phyloP scores from a whole-genome alignment of 148 eudicot species.

The Agrostemma githago region DNA sequence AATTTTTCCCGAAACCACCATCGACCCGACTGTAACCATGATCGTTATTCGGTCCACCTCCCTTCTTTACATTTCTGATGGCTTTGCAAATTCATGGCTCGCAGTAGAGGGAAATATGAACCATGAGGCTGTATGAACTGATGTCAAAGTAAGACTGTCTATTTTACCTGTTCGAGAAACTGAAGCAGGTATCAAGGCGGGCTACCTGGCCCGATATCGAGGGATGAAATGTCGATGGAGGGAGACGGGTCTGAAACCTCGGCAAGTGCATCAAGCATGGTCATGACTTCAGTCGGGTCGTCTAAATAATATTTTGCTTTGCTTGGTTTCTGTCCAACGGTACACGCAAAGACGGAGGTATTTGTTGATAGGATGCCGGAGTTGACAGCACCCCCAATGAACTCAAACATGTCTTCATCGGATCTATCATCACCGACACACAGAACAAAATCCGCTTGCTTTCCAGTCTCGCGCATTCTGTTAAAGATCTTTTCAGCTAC shows the following conservation, averaged over 20 bases:
- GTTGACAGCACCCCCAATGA: conserved; percentile 22
- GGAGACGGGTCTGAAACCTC: conserved; percentile 25
- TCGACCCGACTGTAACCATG: not conserved
- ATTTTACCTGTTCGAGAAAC: conserved; percentile 8
- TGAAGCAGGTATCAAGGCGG: conserved; percentile 13
- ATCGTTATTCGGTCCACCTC: not conserved
- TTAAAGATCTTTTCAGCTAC: conserved; percentile 29
- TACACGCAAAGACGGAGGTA: conserved; percentile 31
- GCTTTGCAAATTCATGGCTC: conserved; percentile 1
- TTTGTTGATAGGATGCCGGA: conserved; percentile 21
- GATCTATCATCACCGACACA: conserved; percentile 34
- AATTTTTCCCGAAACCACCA: not conserved
- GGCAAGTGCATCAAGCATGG: conserved; percentile 30
- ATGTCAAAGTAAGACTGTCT: not conserved
- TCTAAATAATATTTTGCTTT: conserved; percentile 33
- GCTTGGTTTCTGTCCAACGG: conserved; percentile 36
- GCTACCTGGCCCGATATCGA: conserved; percentile 9
- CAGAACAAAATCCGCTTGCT: conserved; percentile 27
- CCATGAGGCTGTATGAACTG: not conserved
- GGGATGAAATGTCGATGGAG: conserved; percentile 6
- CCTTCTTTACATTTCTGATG: not conserved
- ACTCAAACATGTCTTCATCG: conserved; percentile 37
- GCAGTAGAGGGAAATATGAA: not conserved
- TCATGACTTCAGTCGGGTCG: conserved; percentile 28
- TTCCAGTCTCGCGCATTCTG: conserved; percentile 22